These are phyloP conservation scores for Pulveroboletus sp. DNA, from an alignment of 1,284 basidiomycete genomes.

Conservation along the genomic window DNA sequence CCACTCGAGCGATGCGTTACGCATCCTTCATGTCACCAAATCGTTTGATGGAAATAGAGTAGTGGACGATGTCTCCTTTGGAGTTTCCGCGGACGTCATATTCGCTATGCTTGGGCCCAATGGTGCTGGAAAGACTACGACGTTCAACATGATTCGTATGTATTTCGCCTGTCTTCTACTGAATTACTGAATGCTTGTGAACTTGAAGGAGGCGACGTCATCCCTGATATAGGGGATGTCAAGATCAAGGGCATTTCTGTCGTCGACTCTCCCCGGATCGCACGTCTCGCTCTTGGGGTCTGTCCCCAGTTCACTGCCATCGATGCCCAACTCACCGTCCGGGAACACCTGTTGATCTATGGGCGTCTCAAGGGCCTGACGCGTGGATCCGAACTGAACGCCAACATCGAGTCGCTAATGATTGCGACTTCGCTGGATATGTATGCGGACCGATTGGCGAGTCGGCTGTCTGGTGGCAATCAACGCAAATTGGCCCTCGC, in stretches of 20 bases:
- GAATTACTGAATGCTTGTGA: background rate
- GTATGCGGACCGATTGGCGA: conserved; percentile 72
- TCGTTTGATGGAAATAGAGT: conserved; percentile 58
- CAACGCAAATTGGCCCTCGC: conserved; percentile 78
- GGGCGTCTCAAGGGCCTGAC: conserved; percentile 68
- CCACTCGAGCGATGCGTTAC: conserved; percentile 55
- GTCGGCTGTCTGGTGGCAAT: conserved; percentile 76
- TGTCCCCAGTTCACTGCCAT: conserved; percentile 85
- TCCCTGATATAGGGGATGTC: conserved; percentile 66
- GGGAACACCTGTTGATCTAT: conserved; percentile 71
- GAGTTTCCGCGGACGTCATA: conserved; percentile 61
- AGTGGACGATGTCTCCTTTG: conserved; percentile 75
- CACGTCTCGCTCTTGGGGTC: conserved; percentile 70
- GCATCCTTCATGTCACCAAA: conserved; percentile 70
- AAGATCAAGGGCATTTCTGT: conserved; percentile 66
- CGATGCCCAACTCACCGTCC: conserved; percentile 73
- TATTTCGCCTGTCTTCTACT: conserved; percentile 13
- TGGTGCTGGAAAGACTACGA: conserved; percentile 81
- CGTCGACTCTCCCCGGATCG: conserved; percentile 56
- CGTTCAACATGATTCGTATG: conserved; percentile 74
- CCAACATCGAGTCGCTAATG: conserved; percentile 63
- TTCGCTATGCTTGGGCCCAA: conserved; percentile 83
- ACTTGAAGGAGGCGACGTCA: conserved; percentile 56
- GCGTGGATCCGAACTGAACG: conserved; percentile 47
- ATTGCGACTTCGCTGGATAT: conserved; percentile 56